Evolutionary conservation across 441 rosid species (phyloP), one percentile per base, ranked within the genome.

Genomic region (Erodium trifolium): DNA sequence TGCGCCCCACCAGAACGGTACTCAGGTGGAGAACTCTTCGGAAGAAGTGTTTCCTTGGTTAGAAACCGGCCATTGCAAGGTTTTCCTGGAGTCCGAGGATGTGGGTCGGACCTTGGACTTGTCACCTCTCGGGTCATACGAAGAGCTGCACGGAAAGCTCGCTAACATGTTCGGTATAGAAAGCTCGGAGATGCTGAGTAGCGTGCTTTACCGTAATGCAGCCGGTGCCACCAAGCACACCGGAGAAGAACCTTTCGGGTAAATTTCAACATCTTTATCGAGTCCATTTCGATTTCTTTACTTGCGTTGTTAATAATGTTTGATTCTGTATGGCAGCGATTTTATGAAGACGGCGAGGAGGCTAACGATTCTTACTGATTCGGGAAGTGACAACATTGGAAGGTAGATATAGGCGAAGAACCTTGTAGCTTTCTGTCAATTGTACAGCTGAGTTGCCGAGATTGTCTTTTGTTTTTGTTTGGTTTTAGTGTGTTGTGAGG

Each of bases 221-320:
- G 71, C 83, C 11, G 93, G 95, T 67, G 76, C 83, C 45, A 76
- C 79, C 67, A 91, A 82, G 75, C 88, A 75, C 60, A 79, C 77
- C 13, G 96, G 96, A 71, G 90, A 82, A 18, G 96, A 91, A 77
- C 93, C 95, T 41, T 93, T 87, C 93, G 84, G 99, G 99, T 91
- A 82, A 27, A 55, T 7, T 31, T 31, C 34, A 31, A 31, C 34
- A n/a, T 14, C 59, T 4, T 4, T 1, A 0, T 2, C 8, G 19
- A 68, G 17, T 16, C 39, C 13, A 6, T 27, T 59, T 75, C 29
- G 13, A 17, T 13, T 41, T 23, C 13, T 2, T 14, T 14, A 51
- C 59, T 14, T 51, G 19, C 59, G 13, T 14, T 51, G 19, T 51
- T 6, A 51, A 13, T 10, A 13, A 51, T 14, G 1, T 5, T 51